A percentile compares a stretch with the other conserved stretches of the same genome.
Evolutionary conservation across 306 rosid genomes (phyloP).

Genomic region (Vigna reflexopilosa): DNA sequence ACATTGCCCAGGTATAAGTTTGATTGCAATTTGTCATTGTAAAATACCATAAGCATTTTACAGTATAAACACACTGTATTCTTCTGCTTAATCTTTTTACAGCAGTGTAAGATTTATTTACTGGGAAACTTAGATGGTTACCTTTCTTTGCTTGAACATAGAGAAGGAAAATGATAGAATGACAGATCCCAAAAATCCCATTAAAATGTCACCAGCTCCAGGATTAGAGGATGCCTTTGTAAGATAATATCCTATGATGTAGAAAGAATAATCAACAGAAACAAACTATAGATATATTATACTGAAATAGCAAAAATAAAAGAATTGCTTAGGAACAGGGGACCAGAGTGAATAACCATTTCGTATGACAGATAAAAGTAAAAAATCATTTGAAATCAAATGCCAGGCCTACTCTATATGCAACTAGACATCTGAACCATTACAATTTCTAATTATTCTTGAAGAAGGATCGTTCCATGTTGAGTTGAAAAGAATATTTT

Average conservation of each 20-base stretch:
- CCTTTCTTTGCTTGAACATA: conserved; percentile 98
- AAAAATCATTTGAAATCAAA: conserved; percentile 19
- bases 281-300: background rate
- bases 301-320: conserved; percentile 8
- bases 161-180: conserved; percentile 98
- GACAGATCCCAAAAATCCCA: conserved; percentile 97
- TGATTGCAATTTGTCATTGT: background rate
- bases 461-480: background rate
- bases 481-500: background rate
- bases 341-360: conserved; percentile 24
- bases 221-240: conserved; percentile 84
- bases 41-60: conserved; percentile 16
- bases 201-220: conserved; percentile 94
- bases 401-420: background rate
- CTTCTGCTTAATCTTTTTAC: conserved; percentile 1
- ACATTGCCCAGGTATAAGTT: conserved; percentile 13
- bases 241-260: conserved; percentile 73
- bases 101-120: conserved; percentile 13
- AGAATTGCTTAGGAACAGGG: background rate
- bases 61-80: background rate
- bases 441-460: background rate
- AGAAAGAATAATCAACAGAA: conserved; percentile 37
- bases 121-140: conserved; percentile 44
- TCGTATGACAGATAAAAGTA: background rate
- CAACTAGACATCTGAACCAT: background rate